Conservation (phyloP, 371 early-diverging fungal genomes). For the Mucor racemosus region DNA sequence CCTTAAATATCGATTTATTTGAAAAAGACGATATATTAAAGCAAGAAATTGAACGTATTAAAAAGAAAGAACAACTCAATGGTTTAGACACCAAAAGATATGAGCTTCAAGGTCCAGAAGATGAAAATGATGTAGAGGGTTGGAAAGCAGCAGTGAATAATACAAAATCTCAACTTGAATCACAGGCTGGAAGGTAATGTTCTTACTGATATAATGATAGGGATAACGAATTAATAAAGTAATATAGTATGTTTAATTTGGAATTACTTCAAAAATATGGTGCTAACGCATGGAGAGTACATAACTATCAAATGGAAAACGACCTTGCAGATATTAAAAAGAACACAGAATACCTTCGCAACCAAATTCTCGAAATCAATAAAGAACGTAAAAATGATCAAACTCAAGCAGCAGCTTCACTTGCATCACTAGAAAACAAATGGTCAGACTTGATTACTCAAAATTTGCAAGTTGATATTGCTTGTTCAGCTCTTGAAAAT, state of each 20-base stretch:
- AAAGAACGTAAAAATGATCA: slow-evolving; percentile 75
- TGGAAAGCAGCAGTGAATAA: slow-evolving; percentile 80
- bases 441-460: slow-evolving; percentile 68
- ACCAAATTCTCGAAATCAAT: slow-evolving; percentile 65
- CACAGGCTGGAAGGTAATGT: slow-evolving; percentile 70
- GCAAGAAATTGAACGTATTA: slow-evolving; percentile 68
- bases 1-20: slow-evolving; percentile 41
- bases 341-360: slow-evolving; percentile 53
- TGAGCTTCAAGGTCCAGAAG: slow-evolving; percentile 61
- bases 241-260: slow-evolving; percentile 67
- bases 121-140: slow-evolving; percentile 44
- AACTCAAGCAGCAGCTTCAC: slow-evolving; percentile 58
- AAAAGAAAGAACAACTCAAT: slow-evolving; percentile 57
- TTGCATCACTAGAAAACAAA: slow-evolving; percentile 61
- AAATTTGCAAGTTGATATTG: slow-evolving; percentile 65
- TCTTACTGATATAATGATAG: background rate
- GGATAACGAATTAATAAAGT: background rate
- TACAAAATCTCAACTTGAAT: slow-evolving; percentile 84
- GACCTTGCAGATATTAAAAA: slow-evolving; percentile 48
- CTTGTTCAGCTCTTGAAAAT: slow-evolving; percentile 56
- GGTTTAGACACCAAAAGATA: slow-evolving; percentile 67
- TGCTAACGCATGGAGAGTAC: slow-evolving; percentile 82
- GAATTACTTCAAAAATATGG: slow-evolving; percentile 85
- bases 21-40: slow-evolving; percentile 52
- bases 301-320: slow-evolving; percentile 80